These are phyloP conservation scores for Claviceps citrina DNA, from an alignment of 2,329 filamentous ascomycete species.

Conservation along the genomic window DNA sequence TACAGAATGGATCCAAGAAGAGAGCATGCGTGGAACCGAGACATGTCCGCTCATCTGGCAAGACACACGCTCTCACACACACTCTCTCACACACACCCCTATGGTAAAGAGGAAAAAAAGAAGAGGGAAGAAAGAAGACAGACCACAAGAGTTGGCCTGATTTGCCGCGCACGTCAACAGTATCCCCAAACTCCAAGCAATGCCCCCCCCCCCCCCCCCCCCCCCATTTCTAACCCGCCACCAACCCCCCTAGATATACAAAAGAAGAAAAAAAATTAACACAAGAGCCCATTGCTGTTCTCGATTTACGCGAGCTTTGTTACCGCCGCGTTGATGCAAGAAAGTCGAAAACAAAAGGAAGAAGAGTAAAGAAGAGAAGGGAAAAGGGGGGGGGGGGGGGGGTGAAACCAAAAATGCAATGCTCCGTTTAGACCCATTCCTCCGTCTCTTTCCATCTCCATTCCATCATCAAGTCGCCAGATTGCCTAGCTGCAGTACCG, in stretches of 20 bases:
- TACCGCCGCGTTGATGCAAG: too few species aligned
- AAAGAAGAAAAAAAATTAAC: conserved; percentile 4
- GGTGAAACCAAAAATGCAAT: not conserved
- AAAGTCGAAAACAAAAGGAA: too few species aligned
- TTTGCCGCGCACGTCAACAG: too few species aligned
- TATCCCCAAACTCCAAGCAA: conserved; percentile 22
- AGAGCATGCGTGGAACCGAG: too few species aligned
- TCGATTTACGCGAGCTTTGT: too few species aligned
- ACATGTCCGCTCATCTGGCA: too few species aligned
- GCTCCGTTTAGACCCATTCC: not conserved
- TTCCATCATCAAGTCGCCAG: not conserved
- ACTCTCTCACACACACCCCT: too few species aligned
- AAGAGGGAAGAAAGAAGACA: too few species aligned
- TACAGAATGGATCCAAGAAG: not conserved
- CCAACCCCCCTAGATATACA: conserved; percentile 1
- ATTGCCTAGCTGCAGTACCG: conserved; percentile 16
- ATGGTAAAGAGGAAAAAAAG: conserved; percentile 1
- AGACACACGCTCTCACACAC: too few species aligned
- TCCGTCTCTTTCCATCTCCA: not conserved
- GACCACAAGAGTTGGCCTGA: too few species aligned
- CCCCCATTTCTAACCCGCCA: too few species aligned
- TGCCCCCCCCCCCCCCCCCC: conserved; percentile 12
- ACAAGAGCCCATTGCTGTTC: too few species aligned
- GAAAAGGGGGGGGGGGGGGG: not conserved
- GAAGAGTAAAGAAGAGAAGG: not conserved